Conservation (phyloP, 768 basidiomycete species). For the Mycena rebaudengoi region DNA sequence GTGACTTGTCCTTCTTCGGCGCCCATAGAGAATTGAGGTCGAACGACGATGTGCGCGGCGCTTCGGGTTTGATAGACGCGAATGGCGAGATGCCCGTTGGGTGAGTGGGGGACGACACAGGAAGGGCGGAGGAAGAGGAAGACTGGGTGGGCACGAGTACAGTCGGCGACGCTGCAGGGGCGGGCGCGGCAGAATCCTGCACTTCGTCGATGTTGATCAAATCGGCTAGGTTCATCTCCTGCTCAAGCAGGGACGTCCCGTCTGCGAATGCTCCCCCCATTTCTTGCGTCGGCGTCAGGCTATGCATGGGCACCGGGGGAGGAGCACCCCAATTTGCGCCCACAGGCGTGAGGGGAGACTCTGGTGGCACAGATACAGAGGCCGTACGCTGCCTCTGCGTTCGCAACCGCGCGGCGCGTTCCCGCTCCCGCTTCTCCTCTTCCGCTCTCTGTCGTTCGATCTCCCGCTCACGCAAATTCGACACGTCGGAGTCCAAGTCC, state of each 20-base stretch:
- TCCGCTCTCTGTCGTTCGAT: conserved; percentile 69
- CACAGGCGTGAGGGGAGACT: conserved; percentile 66
- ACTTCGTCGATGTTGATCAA: conserved; percentile 84
- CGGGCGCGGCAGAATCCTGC: conserved; percentile 32
- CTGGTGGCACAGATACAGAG: conserved; percentile 75
- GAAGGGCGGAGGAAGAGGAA: conserved; percentile 26
- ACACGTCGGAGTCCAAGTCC: conserved; percentile 58
- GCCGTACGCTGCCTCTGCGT: conserved; percentile 54
- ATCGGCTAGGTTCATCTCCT: conserved; percentile 77
- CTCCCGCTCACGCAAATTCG: conserved; percentile 58
- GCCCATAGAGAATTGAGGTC: conserved; percentile 80
- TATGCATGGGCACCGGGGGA: conserved; percentile 63
- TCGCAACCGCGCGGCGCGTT: conserved; percentile 69
- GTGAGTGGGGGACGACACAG: conserved; percentile 32
- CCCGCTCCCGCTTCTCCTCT: conserved; percentile 75
- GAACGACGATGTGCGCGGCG: conserved; percentile 63
- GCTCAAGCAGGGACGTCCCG: conserved; percentile 50
- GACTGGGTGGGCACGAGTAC: conserved; percentile 23
- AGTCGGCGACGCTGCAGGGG: conserved; percentile 25
- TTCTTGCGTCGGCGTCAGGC: conserved; percentile 36
- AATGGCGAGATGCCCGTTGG: conserved; percentile 58
- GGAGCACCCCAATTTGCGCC: conserved; percentile 69
- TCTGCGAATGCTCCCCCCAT: conserved; percentile 31
- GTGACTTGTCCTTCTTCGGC: conserved; percentile 44
- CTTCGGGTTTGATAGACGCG: conserved; percentile 55